phyloP scores from a whole-genome alignment of 1,284 basidiomycete species.

The Cutaneotrichosporon cutaneum region DNA sequence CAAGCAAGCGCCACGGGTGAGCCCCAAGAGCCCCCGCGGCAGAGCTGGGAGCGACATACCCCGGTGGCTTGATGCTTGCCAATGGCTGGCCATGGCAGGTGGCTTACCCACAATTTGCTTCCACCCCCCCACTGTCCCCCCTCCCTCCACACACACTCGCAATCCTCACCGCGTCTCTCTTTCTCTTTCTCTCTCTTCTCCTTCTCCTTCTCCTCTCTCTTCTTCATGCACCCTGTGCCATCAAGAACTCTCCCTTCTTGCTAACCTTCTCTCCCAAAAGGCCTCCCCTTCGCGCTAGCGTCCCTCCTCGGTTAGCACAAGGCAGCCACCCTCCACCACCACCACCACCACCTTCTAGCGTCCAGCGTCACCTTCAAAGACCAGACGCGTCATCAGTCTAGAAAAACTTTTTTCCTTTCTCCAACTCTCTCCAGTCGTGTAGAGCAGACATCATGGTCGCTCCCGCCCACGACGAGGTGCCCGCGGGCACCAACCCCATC shows the following conservation, averaged over 20 bases:
- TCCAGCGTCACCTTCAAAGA: background rate
- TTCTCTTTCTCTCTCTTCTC: constrained; percentile 18
- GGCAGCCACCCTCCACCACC: background rate
- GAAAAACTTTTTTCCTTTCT: constrained; percentile 1
- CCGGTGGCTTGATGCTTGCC: too few species aligned
- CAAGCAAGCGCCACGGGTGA: too few species aligned
- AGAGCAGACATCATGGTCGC: constrained; percentile 20
- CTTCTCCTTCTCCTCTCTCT: constrained; percentile 15
- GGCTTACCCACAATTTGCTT: background rate
- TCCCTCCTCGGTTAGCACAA: constrained; percentile 11
- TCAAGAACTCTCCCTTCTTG: background rate
- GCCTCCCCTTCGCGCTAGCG: background rate
- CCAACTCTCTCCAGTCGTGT: background rate
- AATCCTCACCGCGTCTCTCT: constrained; percentile 16
- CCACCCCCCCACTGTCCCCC: background rate
- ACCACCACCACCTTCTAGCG: too few species aligned
- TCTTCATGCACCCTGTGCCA: constrained; percentile 17
- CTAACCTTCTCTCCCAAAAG: constrained; percentile 8
- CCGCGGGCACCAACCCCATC: constrained; percentile 18
- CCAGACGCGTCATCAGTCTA: background rate
- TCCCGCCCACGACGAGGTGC: constrained; percentile 20
- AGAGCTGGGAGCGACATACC: too few species aligned
- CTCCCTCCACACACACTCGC: background rate
- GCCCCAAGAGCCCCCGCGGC: too few species aligned
- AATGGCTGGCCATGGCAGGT: too few species aligned